These are phyloP conservation scores for Hyphodiscus sp. DNA, from an alignment of 2,329 filamentous ascomycete species.

Conservation along the genomic window DNA sequence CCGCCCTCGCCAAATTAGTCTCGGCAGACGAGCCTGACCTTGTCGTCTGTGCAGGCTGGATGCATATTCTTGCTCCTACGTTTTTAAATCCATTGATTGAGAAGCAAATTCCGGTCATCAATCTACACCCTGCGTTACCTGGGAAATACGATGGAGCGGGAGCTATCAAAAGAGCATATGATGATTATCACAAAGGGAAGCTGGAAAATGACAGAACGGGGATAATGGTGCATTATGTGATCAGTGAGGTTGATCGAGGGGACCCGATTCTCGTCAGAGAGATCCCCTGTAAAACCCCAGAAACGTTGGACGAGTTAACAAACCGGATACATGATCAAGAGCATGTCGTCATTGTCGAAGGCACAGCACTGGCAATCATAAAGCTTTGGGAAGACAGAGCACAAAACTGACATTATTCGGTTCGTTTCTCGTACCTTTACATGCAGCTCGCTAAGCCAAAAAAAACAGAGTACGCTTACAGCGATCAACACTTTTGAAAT, in stretches of 20 bases:
- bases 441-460: background rate
- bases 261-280: constrained; percentile 64
- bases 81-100: constrained; percentile 55
- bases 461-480: background rate
- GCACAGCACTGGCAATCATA: constrained; percentile 48
- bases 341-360: constrained; percentile 73
- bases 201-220: constrained; percentile 64
- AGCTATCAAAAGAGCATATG: constrained; percentile 73
- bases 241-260: constrained; percentile 73
- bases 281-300: constrained; percentile 59
- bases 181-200: constrained; percentile 58
- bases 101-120: constrained; percentile 54
- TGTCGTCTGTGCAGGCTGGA: constrained; percentile 63
- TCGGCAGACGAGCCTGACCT: constrained; percentile 47
- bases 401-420: background rate
- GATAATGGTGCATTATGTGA: constrained; percentile 86
- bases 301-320: constrained; percentile 60
- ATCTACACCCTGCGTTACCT: constrained; percentile 59
- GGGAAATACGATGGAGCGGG: constrained; percentile 70
- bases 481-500: background rate
- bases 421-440: background rate
- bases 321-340: constrained; percentile 69
- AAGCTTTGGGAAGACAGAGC: constrained; percentile 29
- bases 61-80: constrained; percentile 58
- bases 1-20: constrained; percentile 57